Evolutionary conservation across 106 monocot genomes (phyloP).

Genomic region (Apostasia shenzhenica): DNA sequence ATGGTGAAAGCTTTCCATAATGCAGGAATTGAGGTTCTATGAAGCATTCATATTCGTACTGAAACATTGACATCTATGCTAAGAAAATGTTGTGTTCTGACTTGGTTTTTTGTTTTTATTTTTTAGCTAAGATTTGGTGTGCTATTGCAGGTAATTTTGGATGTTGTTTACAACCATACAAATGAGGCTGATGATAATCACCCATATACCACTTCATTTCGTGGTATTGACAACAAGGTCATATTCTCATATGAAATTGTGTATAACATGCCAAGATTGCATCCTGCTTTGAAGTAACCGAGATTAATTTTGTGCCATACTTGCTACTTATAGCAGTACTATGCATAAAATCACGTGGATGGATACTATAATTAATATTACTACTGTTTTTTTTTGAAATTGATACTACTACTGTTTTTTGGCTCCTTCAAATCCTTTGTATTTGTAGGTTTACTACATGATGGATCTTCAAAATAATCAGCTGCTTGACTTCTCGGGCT

Average conservation of each 20-base stretch:
- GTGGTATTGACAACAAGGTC: conserved; percentile 98
- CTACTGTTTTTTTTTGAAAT: too few relatives aligned
- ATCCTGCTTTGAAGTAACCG: not conserved
- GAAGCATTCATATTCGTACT: not conserved
- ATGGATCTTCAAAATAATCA: conserved; percentile 46
- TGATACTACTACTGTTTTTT: not conserved
- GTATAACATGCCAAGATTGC: not conserved
- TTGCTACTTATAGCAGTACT: not conserved
- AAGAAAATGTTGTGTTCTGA: not conserved
- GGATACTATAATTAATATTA: not conserved
- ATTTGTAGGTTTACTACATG: conserved; percentile 90
- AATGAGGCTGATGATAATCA: conserved; percentile 79
- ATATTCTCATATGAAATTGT: not conserved
- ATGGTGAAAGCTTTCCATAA: conserved; percentile 95
- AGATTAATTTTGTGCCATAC: too few relatives aligned
- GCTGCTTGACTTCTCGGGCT: conserved; percentile 82
- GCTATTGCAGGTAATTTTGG: conserved; percentile 74
- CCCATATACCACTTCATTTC: conserved; percentile 93
- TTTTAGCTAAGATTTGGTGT: conserved; percentile 9
- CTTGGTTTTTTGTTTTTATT: conserved; percentile 3
- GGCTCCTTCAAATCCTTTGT: not conserved
- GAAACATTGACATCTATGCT: not conserved
- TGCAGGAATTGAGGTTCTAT: conserved; percentile 86
- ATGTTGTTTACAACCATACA: conserved; percentile 99
- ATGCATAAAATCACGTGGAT: not conserved